phyloP scores from a whole-genome alignment of 441 rosid genomes.

The Gossypium trilobum region DNA sequence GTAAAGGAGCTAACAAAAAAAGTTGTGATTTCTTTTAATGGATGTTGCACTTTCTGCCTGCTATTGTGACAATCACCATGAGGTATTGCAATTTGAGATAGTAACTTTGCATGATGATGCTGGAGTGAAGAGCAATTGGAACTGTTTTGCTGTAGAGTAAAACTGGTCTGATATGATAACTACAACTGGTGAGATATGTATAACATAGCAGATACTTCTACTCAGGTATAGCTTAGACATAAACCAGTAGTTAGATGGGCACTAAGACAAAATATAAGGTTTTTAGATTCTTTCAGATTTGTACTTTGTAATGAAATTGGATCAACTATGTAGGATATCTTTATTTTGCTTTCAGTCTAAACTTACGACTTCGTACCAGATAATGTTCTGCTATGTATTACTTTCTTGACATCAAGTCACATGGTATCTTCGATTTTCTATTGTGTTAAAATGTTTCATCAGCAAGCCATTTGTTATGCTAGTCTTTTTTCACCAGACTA shows the following conservation, averaged over 20 bases:
- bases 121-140: background rate
- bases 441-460: too few species aligned
- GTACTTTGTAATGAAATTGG: background rate
- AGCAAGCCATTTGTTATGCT: too few species aligned
- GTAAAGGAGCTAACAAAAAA: background rate
- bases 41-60: background rate
- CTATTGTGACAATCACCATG: background rate
- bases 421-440: too few species aligned
- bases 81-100: background rate
- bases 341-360: too few species aligned
- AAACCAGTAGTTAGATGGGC: background rate
- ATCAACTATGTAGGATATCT: too few species aligned
- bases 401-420: too few species aligned
- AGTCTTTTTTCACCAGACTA: too few species aligned
- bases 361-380: too few species aligned
- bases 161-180: background rate
- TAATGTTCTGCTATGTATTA: too few species aligned
- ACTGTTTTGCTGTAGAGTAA: background rate
- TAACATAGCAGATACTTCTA: background rate
- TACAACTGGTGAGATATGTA: background rate
- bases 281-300: conserved; percentile 1
- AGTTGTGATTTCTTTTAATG: conserved; percentile 1
- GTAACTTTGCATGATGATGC: background rate
- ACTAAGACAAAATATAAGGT: background rate
- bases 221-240: background rate